Percentiles rank a stretch among this genome's conserved stretches.
Evolutionary conservation across 768 basidiomycete species (phyloP).

Genomic region (Russula compacta): DNA sequence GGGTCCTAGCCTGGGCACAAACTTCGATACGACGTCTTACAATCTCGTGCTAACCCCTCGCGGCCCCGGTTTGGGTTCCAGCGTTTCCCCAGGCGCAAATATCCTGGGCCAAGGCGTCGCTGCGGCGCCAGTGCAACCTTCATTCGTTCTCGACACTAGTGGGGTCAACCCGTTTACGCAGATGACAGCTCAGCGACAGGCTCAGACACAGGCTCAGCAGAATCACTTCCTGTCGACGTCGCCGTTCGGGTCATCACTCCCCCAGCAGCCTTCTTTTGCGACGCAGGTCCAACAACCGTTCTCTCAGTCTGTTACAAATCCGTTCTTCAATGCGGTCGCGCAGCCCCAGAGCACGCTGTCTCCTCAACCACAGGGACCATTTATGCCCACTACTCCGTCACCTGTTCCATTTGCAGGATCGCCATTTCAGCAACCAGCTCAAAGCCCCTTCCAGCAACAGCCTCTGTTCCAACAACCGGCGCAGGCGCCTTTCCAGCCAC

Average conservation of each 20-base stretch:
- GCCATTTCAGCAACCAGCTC: conserved; percentile 19
- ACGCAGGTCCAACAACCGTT: conserved; percentile 18
- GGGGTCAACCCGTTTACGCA: conserved; percentile 15
- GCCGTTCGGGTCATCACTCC: conserved; percentile 21
- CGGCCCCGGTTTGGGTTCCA: conserved; percentile 3
- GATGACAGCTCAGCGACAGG: conserved; percentile 19
- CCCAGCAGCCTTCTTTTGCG: conserved; percentile 23
- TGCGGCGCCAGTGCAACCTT: neutral
- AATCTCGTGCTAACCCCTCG: conserved; percentile 20
- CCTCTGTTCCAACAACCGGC: conserved; percentile 9
- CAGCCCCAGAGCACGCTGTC: conserved; percentile 27
- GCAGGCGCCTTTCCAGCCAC: neutral
- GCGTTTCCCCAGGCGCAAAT: conserved; percentile 13
- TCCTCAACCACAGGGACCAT: conserved; percentile 22
- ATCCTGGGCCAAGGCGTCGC: conserved; percentile 11
- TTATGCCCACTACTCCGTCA: conserved; percentile 11
- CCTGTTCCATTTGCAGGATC: conserved; percentile 14
- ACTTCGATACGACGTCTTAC: conserved; percentile 3
- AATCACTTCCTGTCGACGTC: conserved; percentile 15
- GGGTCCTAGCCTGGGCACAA: conserved; percentile 18
- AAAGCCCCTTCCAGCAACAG: conserved; percentile 15
- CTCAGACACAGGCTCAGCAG: conserved; percentile 18
- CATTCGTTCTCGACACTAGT: neutral
- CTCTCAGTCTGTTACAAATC: conserved; percentile 4
- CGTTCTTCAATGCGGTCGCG: conserved; percentile 24